Evolutionary conservation across 2,329 filamentous ascomycete genomes (phyloP), one percentile per base, ranked within the genome.

Genomic region (Pseudophaeomoniella oleicola): DNA sequence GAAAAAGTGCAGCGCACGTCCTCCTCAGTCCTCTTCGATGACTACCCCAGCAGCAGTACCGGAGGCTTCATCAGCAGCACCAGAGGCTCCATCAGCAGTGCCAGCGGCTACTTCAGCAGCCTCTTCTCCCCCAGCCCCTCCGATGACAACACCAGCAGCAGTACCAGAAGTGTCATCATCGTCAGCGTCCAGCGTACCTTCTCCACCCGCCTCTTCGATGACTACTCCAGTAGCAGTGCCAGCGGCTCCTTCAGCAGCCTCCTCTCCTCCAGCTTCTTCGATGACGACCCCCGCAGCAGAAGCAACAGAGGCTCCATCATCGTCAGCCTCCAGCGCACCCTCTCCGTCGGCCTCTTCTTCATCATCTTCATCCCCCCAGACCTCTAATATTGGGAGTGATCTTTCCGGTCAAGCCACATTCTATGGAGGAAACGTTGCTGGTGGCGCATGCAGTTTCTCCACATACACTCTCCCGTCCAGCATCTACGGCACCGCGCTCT

Each of bases 281-380:
- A 70, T 33, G 70, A 61, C 44, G 73, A 74, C 47, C 64, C 66
- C 19, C 69, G 71, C 18, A 70, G 73, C 50, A 50, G 74, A 2
- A 52, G 56, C 4, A 75, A 75, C 29, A 77, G 77, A 42, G 66
- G 64, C 40, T 82, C 77, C 56, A 72, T 69, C 10, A 79, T 81
- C 61, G 60, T 63, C 5, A 70, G 65, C 35, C 79, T 78, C 58
- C 75, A 66, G 2, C 58, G 81, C 16, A 75, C 76, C 4, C 59
- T 66, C 9, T 60, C 62, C 10, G 54, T 80, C 38, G 75, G 66
- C 2, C 58, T 81, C 15, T 76, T 77, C 3, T 60, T 66, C 5
- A 60, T 61, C 9, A 54, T 80, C 37, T 46, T 77, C 78, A 38
- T 75, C 74, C 6, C 77, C 78, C 2, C 64, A 75, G 35, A 72